Conservation (phyloP, 116 monocot species). For the Posidonia oceanica region DNA sequence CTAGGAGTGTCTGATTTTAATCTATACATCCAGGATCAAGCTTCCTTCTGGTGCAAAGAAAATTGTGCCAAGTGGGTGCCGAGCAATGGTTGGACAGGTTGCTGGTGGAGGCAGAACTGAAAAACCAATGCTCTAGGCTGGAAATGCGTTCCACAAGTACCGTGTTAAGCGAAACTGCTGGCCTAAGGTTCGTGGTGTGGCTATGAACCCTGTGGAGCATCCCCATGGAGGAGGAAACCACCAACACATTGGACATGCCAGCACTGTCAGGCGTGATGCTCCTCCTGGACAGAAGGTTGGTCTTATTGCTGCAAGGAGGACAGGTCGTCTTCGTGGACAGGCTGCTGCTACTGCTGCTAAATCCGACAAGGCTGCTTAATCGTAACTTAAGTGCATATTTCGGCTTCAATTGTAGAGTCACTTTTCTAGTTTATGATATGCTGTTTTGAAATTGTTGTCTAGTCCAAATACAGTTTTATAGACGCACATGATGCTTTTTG, state of each 20-base stretch:
- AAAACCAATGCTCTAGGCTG: constrained; percentile 48
- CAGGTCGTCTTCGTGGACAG: constrained; percentile 58
- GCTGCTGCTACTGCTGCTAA: constrained; percentile 68
- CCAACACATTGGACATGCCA: constrained; percentile 61
- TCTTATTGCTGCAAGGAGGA: constrained; percentile 64
- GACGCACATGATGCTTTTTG: no score
- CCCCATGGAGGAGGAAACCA: constrained; percentile 75
- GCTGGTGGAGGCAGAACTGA: constrained; percentile 62
- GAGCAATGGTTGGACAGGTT: constrained; percentile 58
- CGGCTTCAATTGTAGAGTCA: no score
- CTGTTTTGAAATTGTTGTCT: no score
- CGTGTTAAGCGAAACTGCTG: constrained; percentile 64
- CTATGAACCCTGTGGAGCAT: constrained; percentile 70
- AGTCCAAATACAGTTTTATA: no score
- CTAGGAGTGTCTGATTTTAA: no score
- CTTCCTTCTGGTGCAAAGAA: constrained; percentile 64
- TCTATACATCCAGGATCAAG: constrained; percentile 34
- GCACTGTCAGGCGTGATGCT: constrained; percentile 55
- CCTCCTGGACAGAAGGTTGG: constrained; percentile 70
- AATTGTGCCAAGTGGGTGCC: constrained; percentile 48
- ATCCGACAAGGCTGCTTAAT: constrained; percentile 6
- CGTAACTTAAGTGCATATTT: no score
- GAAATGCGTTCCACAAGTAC: constrained; percentile 58
- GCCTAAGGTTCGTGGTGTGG: constrained; percentile 74
- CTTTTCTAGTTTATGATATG: no score